A percentile compares a stretch with the other conserved stretches of the same genome.
Evolutionary conservation across 129 eudicot genomes (phyloP).

Genomic region (Tagetes patula): DNA sequence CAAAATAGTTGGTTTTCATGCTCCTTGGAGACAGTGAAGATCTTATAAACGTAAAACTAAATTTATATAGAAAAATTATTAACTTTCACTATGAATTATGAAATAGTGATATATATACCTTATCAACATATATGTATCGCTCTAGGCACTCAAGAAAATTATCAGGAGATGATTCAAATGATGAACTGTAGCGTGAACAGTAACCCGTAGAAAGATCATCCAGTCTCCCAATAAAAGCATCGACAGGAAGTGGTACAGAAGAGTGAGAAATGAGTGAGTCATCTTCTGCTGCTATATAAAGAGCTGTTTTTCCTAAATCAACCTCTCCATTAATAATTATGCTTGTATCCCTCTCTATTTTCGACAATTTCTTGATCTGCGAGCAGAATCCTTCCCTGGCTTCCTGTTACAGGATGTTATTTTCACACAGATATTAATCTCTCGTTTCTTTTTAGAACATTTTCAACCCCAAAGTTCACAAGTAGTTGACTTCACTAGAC

Average conservation of each 20-base stretch:
- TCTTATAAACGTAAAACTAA: not conserved
- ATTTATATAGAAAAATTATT: not conserved
- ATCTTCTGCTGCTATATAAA: conserved; percentile 88
- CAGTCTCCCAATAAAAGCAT: conserved; percentile 71
- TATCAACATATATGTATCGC: conserved; percentile 63
- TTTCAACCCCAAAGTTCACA: not conserved
- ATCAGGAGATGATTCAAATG: conserved; percentile 70
- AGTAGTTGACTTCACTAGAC: not conserved
- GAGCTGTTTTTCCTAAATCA: conserved; percentile 79
- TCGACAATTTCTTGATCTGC: conserved; percentile 50
- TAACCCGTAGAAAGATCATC: conserved; percentile 70
- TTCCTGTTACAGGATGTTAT: conserved; percentile 45
- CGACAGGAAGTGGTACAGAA: conserved; percentile 93
- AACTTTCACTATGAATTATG: conserved; percentile 6
- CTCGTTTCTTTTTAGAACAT: not conserved
- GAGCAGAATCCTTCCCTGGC: conserved; percentile 79
- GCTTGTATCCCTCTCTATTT: conserved; percentile 79
- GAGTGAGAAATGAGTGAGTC: conserved; percentile 89
- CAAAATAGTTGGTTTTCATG: not conserved
- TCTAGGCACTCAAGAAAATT: conserved; percentile 62
- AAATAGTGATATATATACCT: conserved; percentile 40
- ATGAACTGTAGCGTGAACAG: conserved; percentile 65
- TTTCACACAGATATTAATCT: conserved; percentile 9
- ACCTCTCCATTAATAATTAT: conserved; percentile 54
- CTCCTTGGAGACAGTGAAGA: not conserved